Evolutionary conservation across 768 basidiomycete genomes (phyloP).

Genomic region (Piloderma croceum): DNA sequence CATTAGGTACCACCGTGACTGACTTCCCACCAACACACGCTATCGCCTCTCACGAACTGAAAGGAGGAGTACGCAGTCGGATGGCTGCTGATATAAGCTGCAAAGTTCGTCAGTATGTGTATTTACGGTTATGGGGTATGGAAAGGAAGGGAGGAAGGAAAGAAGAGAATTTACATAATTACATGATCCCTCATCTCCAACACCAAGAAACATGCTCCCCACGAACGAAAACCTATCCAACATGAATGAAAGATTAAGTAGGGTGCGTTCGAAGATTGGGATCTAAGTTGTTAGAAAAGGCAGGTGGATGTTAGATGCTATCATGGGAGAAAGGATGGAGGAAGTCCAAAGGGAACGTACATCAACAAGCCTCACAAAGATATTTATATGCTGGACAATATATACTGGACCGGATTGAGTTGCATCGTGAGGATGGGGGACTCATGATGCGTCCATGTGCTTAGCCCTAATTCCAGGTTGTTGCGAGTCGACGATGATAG

Average conservation of each 20-base stretch:
- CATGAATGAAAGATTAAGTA: conserved; percentile 52
- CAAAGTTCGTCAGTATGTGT: conserved; percentile 70
- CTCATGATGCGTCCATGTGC: too few species aligned
- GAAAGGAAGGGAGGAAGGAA: conserved; percentile 17
- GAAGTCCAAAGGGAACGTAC: too few species aligned
- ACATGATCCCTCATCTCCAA: conserved; percentile 62
- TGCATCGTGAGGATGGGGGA: too few species aligned
- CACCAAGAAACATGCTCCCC: conserved; percentile 78
- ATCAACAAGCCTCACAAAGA: too few species aligned
- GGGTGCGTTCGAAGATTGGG: conserved; percentile 80
- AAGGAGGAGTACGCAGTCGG: conserved; percentile 75
- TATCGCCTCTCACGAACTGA: conserved; percentile 78
- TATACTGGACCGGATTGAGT: too few species aligned
- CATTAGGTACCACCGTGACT: conserved; percentile 96
- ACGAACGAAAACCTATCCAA: conserved; percentile 72
- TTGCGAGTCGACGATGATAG: too few species aligned
- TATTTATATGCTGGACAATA: too few species aligned
- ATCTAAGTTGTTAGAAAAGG: conserved; percentile 55
- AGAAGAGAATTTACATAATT: conserved; percentile 71
- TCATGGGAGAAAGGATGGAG: neutral
- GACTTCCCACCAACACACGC: conserved; percentile 76
- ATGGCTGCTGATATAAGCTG: conserved; percentile 90
- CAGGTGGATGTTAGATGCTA: conserved; percentile 2
- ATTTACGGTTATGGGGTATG: neutral
- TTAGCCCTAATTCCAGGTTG: too few species aligned